Evolutionary conservation across 1,139 yeast species (phyloP).

Genomic region (Protomyces inundatus): DNA sequence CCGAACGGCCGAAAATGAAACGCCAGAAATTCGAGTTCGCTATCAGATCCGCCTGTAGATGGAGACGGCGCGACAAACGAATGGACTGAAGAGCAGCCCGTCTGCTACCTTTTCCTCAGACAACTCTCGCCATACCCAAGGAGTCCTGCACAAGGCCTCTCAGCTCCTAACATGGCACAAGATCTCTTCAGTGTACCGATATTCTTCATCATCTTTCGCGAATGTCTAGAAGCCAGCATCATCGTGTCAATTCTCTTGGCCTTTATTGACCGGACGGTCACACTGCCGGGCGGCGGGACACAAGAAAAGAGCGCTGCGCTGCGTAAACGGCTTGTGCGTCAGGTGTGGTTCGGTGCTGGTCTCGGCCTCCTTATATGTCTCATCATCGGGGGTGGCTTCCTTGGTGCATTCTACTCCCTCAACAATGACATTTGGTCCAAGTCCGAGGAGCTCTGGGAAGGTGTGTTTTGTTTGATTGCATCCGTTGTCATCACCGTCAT

Average conservation of each 20-base stretch:
- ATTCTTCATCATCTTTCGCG: constrained; percentile 85
- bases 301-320: constrained; percentile 43
- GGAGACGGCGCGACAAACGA: too few species aligned
- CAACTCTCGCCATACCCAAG: too few species aligned
- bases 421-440: constrained; percentile 78
- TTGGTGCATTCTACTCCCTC: constrained; percentile 72
- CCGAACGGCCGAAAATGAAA: too few species aligned
- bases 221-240: constrained; percentile 81
- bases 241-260: constrained; percentile 86
- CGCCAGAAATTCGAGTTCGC: too few species aligned
- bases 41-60: too few species aligned
- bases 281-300: constrained; percentile 34
- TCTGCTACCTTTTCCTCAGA: too few species aligned
- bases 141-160: too few species aligned
- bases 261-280: constrained; percentile 65
- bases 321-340: constrained; percentile 59
- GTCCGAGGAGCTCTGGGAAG: constrained; percentile 93
- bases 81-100: too few species aligned
- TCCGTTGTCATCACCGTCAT: constrained; percentile 73
- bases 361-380: constrained; percentile 70
- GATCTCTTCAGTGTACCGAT: constrained; percentile 45
- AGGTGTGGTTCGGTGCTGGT: constrained; percentile 75
- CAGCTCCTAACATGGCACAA: constrained; percentile 34
- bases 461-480: constrained; percentile 76
- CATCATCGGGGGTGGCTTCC: constrained; percentile 74